Conservation (phyloP, 2,329 filamentous ascomycete species). For the Xylariaceae sp. region DNA sequence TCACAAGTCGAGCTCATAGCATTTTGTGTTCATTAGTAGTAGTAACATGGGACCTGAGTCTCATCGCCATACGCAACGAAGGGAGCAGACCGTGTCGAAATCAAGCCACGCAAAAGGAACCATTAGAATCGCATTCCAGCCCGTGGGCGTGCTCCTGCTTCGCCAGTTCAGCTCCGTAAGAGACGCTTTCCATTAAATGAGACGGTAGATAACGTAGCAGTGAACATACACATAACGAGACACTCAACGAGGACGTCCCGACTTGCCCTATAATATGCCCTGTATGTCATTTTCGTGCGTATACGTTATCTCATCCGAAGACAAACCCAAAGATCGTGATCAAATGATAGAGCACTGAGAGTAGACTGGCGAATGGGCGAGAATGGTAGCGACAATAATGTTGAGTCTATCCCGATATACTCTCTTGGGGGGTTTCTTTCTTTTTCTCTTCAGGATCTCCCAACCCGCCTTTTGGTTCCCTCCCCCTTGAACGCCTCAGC, state of each 20-base stretch:
- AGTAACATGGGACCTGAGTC: too few species aligned
- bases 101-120: neutral
- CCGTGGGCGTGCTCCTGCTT: constrained; percentile 1
- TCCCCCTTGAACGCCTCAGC: constrained; percentile 1
- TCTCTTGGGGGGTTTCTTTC: neutral
- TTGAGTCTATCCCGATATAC: constrained; percentile 1
- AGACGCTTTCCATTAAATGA: neutral
- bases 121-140: neutral
- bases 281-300: constrained; percentile 4
- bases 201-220: neutral
- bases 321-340: neutral
- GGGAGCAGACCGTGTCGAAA: neutral
- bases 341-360: neutral
- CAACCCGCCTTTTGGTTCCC: neutral
- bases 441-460: neutral
- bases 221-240: neutral
- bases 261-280: neutral
- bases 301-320: neutral
- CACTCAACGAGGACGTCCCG: neutral
- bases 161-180: constrained; percentile 3
- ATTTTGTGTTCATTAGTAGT: neutral
- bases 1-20: neutral
- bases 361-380: neutral
- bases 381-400: neutral
- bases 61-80: too few species aligned